These are phyloP conservation scores for Aspergillus novofumigatus DNA, from an alignment of 2,329 filamentous ascomycete species.

Conservation along the genomic window DNA sequence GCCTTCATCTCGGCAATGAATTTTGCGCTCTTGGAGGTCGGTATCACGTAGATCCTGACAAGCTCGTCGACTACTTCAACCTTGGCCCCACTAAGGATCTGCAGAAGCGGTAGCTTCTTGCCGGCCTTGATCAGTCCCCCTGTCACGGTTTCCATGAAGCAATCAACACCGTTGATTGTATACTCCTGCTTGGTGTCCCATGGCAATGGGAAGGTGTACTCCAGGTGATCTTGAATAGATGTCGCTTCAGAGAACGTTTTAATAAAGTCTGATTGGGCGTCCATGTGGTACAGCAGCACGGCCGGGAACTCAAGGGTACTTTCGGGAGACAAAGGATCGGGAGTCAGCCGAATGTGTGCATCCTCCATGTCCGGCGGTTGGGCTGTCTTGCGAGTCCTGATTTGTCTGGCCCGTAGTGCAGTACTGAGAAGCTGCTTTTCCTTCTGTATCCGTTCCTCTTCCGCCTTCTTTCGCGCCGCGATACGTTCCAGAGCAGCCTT, in stretches of 20 bases:
- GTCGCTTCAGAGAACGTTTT: constrained; percentile 80
- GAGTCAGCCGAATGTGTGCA: constrained; percentile 64
- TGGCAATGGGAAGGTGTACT: constrained; percentile 80
- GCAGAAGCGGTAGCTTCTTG: constrained; percentile 73
- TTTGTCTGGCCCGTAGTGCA: constrained; percentile 65
- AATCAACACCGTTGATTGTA: constrained; percentile 64
- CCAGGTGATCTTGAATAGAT: constrained; percentile 69
- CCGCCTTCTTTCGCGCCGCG: constrained; percentile 52
- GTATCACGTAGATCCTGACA: constrained; percentile 77
- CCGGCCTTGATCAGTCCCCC: constrained; percentile 87
- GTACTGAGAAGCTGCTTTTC: constrained; percentile 60
- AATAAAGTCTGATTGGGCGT: constrained; percentile 83
- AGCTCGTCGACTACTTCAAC: constrained; percentile 85
- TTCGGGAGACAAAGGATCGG: constrained; percentile 67
- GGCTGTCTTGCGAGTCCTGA: constrained; percentile 62
- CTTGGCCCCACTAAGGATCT: constrained; percentile 69
- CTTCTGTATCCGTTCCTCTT: constrained; percentile 44
- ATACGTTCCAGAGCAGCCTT: constrained; percentile 54
- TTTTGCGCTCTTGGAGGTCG: constrained; percentile 60
- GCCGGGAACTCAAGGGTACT: constrained; percentile 72
- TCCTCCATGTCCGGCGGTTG: constrained; percentile 86
- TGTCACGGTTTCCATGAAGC: constrained; percentile 77
- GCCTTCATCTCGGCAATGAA: constrained; percentile 85
- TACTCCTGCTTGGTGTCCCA: constrained; percentile 76
- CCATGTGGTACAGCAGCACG: constrained; percentile 78